Percentiles rank a stretch among this genome's conserved stretches.
phyloP scores from a whole-genome alignment of 2,329 filamentous ascomycete genomes.

The Sarocladiaceae sp. region DNA sequence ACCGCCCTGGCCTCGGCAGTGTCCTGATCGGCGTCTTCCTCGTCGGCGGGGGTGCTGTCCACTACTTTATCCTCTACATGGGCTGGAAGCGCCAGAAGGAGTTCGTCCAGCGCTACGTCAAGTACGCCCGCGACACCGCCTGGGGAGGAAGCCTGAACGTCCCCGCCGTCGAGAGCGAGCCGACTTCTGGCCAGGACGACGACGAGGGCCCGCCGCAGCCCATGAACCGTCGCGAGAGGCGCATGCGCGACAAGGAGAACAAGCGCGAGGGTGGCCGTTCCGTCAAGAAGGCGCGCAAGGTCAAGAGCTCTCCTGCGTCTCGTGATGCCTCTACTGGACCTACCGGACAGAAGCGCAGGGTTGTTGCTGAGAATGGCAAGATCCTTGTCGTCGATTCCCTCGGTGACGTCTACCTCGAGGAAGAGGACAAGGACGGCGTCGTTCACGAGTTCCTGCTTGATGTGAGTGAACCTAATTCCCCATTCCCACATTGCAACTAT shows the following conservation, averaged over 20 bases:
- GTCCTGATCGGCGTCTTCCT: constrained; percentile 78
- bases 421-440: constrained; percentile 80
- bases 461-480: constrained; percentile 49
- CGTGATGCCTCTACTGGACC: constrained; percentile 52
- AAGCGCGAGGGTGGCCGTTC: constrained; percentile 60
- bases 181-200: constrained; percentile 39
- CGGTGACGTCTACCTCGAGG: constrained; percentile 92
- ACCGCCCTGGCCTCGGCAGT: constrained; percentile 81
- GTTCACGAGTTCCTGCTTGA: constrained; percentile 81
- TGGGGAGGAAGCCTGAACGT: constrained; percentile 81
- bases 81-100: constrained; percentile 85
- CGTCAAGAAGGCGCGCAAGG: constrained; percentile 37
- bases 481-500: background rate
- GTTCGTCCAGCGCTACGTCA: constrained; percentile 88
- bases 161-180: constrained; percentile 53
- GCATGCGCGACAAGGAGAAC: constrained; percentile 79
- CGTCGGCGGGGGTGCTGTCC: constrained; percentile 73
- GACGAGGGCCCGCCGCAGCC: constrained; percentile 44
- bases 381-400: constrained; percentile 84
- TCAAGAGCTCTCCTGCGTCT: constrained; percentile 18
- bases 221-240: constrained; percentile 79
- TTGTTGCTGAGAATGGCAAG: constrained; percentile 93
- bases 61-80: constrained; percentile 81
- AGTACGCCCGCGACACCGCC: constrained; percentile 77
- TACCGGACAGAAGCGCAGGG: constrained; percentile 74